Evolutionary conservation across 169 alveolate species (phyloP).

Genomic region (Plasmodium berghei): DNA sequence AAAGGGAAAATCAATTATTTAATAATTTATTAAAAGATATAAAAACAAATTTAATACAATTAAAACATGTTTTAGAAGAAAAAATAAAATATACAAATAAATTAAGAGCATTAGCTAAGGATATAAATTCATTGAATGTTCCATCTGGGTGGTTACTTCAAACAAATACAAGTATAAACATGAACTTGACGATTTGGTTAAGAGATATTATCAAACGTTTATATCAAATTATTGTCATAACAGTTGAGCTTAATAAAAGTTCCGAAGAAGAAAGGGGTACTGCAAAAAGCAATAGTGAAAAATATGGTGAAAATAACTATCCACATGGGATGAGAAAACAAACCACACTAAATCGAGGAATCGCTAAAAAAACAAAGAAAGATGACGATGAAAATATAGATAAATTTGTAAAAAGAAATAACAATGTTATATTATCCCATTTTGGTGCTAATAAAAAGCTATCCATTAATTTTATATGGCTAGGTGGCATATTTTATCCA

Average conservation of each 20-base stretch:
- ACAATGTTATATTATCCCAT: conserved; percentile 63
- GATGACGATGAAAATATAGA: conserved; percentile 25
- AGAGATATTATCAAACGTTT: conserved; percentile 51
- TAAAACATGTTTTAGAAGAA: conserved; percentile 67
- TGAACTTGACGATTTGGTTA: conserved; percentile 67
- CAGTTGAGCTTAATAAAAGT: conserved; percentile 49
- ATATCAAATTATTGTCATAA: conserved; percentile 73
- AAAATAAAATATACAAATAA: conserved; percentile 74
- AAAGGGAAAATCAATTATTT: conserved; percentile 87
- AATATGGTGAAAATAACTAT: neutral
- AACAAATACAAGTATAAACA: conserved; percentile 38
- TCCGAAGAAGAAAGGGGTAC: neutral
- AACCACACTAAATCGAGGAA: conserved; percentile 4
- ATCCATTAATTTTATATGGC: conserved; percentile 84
- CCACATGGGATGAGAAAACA: neutral
- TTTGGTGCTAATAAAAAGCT: conserved; percentile 35
- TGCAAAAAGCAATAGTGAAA: neutral
- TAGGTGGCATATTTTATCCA: conserved; percentile 93
- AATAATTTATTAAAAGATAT: conserved; percentile 41
- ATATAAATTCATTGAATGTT: conserved; percentile 62
- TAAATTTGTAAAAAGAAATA: conserved; percentile 39
- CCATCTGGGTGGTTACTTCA: conserved; percentile 74
- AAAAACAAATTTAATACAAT: conserved; percentile 59
- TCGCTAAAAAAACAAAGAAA: neutral
- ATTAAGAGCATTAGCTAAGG: conserved; percentile 73